These are phyloP conservation scores for Cladosporium sp. DNA, from an alignment of 2,329 filamentous ascomycete species.

Conservation along the genomic window DNA sequence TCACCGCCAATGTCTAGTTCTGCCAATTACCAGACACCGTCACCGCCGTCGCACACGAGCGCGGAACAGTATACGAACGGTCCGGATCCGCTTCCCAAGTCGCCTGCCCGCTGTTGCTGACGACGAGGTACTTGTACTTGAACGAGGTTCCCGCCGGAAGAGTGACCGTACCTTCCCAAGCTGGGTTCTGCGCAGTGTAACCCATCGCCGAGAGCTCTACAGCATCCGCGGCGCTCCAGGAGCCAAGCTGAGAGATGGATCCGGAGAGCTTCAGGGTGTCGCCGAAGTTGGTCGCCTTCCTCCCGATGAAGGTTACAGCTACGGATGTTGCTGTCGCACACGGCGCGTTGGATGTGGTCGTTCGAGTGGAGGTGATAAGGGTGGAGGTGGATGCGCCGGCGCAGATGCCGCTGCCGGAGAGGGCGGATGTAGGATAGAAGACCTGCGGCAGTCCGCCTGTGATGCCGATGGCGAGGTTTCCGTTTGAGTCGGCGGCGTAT, in stretches of 20 bases:
- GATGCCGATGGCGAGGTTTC: slow-evolving; percentile 31
- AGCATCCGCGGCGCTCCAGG: slow-evolving; percentile 51
- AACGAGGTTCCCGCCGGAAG: slow-evolving; percentile 52
- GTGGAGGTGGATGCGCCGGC: slow-evolving; percentile 3
- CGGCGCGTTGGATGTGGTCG: not conserved
- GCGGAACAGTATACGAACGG: slow-evolving; percentile 35
- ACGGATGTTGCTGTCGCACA: slow-evolving; percentile 3
- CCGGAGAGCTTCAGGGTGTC: slow-evolving; percentile 62
- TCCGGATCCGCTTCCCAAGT: slow-evolving; percentile 59
- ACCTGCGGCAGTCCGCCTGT: slow-evolving; percentile 29
- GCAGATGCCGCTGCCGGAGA: slow-evolving; percentile 3
- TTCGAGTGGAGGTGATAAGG: slow-evolving; percentile 1
- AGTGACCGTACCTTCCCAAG: slow-evolving; percentile 55
- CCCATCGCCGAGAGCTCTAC: slow-evolving; percentile 52
- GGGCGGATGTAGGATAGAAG: slow-evolving; percentile 26
- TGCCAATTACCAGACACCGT: slow-evolving; percentile 1
- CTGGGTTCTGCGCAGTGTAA: slow-evolving; percentile 54
- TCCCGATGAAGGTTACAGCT: slow-evolving; percentile 9
- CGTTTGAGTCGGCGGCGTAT: slow-evolving; percentile 23
- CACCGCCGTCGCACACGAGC: slow-evolving; percentile 5
- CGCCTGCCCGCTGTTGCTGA: slow-evolving; percentile 48
- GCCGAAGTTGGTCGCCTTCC: slow-evolving; percentile 34
- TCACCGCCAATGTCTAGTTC: not conserved
- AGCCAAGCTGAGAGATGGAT: slow-evolving; percentile 53
- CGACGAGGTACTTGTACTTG: slow-evolving; percentile 56